Conservation (phyloP, 768 basidiomycete species). For the Glaciozyma martinii region DNA sequence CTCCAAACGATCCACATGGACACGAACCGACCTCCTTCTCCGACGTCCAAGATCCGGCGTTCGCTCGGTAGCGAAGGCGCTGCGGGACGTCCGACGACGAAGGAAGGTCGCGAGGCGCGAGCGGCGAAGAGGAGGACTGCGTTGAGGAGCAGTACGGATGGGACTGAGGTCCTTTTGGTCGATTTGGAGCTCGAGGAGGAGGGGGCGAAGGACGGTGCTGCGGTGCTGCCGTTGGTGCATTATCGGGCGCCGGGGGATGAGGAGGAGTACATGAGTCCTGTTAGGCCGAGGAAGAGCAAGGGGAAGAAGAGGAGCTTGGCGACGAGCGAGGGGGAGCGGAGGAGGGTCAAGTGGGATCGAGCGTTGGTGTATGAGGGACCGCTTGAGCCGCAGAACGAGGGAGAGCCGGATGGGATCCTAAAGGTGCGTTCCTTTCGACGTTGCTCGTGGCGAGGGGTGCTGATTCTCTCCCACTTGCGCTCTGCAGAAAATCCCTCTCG, state of each 20-base stretch:
- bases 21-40: constrained; percentile 30
- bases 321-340: neutral
- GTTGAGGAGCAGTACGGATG: constrained; percentile 19
- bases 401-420: constrained; percentile 8
- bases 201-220: neutral
- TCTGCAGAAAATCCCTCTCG: neutral
- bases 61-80: constrained; percentile 2
- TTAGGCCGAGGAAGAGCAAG: neutral
- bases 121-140: constrained; percentile 17
- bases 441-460: neutral
- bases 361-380: constrained; percentile 27
- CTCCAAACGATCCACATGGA: constrained; percentile 27
- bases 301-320: constrained; percentile 7
- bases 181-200: neutral
- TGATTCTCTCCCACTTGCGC: neutral
- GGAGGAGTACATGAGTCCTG: constrained; percentile 21
- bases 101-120: constrained; percentile 10
- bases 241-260: constrained; percentile 28
- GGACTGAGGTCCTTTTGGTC: constrained; percentile 8
- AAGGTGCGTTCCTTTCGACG: constrained; percentile 7
- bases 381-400: neutral
- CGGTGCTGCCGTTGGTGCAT: neutral
- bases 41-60: constrained; percentile 33
- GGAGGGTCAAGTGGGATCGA: constrained; percentile 21
- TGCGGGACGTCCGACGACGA: neutral